Conservation (phyloP, 169 alveolate species). For the Plasmodium falciparum region DNA sequence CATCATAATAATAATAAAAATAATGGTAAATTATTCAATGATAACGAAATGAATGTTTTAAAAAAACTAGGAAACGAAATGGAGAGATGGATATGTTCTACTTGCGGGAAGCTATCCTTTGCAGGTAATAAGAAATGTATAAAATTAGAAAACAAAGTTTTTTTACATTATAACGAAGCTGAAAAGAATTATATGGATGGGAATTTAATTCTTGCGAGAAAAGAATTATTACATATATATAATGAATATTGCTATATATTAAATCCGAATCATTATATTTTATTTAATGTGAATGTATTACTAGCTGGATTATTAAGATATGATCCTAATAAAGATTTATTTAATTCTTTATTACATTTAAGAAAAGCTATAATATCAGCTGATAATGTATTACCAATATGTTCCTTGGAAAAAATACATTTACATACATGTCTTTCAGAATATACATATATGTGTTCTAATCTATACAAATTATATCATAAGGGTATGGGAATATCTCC, state of each 20-base stretch:
- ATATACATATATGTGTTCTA: conserved; percentile 79
- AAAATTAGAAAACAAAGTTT: conserved; percentile 79
- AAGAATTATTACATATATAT: conserved; percentile 80
- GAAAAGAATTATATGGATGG: conserved; percentile 82
- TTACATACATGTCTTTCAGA: conserved; percentile 87
- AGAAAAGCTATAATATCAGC: conserved; percentile 88
- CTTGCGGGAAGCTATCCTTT: conserved; percentile 83
- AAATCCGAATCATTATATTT: conserved; percentile 89
- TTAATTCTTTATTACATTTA: conserved; percentile 79
- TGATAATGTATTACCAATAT: conserved; percentile 88
- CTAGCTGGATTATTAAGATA: conserved; percentile 88
- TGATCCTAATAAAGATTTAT: conserved; percentile 83
- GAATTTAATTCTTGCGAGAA: conserved; percentile 81
- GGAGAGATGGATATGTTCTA: conserved; percentile 83
- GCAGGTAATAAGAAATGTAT: conserved; percentile 69
- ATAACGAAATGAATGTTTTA: conserved; percentile 50
- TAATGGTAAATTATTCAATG: not conserved
- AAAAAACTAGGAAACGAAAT: conserved; percentile 47
- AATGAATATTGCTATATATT: conserved; percentile 83
- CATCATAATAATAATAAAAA: not conserved
- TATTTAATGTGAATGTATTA: conserved; percentile 87
- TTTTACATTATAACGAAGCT: conserved; percentile 77
- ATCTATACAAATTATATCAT: conserved; percentile 53
- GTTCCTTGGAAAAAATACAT: conserved; percentile 89
- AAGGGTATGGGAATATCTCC: conserved; percentile 56